Evolutionary conservation across 1,284 basidiomycete genomes (phyloP).

Genomic region (Ganoderma multipileum): DNA sequence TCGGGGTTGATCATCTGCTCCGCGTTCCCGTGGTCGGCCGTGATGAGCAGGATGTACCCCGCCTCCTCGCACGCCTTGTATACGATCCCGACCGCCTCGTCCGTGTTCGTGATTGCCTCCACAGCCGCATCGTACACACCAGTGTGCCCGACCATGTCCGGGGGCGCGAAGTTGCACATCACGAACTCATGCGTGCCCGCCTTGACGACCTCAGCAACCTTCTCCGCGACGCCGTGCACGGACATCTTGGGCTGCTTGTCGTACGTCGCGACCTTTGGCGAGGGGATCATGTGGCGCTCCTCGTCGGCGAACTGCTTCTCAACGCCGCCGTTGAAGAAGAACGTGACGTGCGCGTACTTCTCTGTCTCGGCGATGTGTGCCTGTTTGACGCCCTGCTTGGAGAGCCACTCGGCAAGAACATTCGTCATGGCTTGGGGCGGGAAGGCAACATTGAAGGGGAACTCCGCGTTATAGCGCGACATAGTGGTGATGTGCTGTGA

Average conservation of each 20-base stretch:
- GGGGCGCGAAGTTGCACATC: slow-evolving; percentile 96
- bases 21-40: slow-evolving; percentile 93
- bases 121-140: slow-evolving; percentile 90
- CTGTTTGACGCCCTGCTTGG: slow-evolving; percentile 80
- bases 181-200: slow-evolving; percentile 80
- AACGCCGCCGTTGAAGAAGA: slow-evolving; percentile 96
- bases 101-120: slow-evolving; percentile 82
- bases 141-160: slow-evolving; percentile 95
- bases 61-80: slow-evolving; percentile 85
- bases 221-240: slow-evolving; percentile 85
- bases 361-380: slow-evolving; percentile 93
- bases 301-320: slow-evolving; percentile 90
- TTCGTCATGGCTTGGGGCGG: slow-evolving; percentile 91
- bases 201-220: slow-evolving; percentile 85
- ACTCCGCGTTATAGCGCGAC: slow-evolving; percentile 91
- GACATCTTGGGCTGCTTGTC: slow-evolving; percentile 90
- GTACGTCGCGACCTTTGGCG: slow-evolving; percentile 90
- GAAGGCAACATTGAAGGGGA: slow-evolving; percentile 88
- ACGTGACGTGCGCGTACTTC: slow-evolving; percentile 95
- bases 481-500: slow-evolving; percentile 85
- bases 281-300: slow-evolving; percentile 87
- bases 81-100: slow-evolving; percentile 85
- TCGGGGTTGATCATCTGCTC: slow-evolving; percentile 89
- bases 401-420: slow-evolving; percentile 89
- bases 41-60: slow-evolving; percentile 86